Percentiles rank a stretch among this genome's conserved stretches.
Conservation (phyloP, 441 rosid genomes). For the Gossypium schwendimanii region DNA sequence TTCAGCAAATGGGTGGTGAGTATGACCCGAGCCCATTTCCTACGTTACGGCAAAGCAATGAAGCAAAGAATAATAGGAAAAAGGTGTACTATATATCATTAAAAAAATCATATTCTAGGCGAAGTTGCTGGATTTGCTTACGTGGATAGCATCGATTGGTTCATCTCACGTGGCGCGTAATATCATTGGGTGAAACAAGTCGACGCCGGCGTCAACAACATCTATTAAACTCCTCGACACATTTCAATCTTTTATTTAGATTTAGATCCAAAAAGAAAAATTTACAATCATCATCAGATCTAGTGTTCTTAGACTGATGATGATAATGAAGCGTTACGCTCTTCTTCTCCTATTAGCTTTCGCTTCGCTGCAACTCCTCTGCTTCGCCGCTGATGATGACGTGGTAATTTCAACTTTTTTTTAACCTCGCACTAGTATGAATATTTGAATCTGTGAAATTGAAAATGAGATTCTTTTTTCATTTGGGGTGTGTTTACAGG, state of each 20-base stretch:
- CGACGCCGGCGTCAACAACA: constrained; percentile 18
- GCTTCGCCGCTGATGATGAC: constrained; percentile 42
- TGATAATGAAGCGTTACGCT: constrained; percentile 41
- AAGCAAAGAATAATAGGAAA: not conserved
- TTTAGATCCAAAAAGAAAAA: constrained; percentile 4
- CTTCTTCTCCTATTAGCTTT: constrained; percentile 36
- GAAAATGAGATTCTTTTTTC: not conserved
- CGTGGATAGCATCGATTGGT: constrained; percentile 38
- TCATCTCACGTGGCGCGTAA: constrained; percentile 28
- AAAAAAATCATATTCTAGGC: not conserved
- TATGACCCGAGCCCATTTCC: not conserved
- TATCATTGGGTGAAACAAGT: constrained; percentile 48
- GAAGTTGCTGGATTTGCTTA: not conserved
- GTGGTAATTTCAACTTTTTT: constrained; percentile 25
- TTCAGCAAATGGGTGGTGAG: not conserved
- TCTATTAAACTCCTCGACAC: constrained; percentile 18
- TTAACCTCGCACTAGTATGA: not conserved
- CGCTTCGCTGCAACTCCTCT: constrained; percentile 39
- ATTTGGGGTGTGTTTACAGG: constrained; percentile 29
- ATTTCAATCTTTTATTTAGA: not conserved
- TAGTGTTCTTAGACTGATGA: constrained; percentile 19
- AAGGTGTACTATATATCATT: not conserved
- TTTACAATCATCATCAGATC: not conserved
- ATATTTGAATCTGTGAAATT: not conserved
- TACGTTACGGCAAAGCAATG: not conserved